Evolutionary conservation across 495 filamentous ascomycete species (phyloP), one percentile per base, ranked within the genome.

Genomic region (Entonaema liquescens): DNA sequence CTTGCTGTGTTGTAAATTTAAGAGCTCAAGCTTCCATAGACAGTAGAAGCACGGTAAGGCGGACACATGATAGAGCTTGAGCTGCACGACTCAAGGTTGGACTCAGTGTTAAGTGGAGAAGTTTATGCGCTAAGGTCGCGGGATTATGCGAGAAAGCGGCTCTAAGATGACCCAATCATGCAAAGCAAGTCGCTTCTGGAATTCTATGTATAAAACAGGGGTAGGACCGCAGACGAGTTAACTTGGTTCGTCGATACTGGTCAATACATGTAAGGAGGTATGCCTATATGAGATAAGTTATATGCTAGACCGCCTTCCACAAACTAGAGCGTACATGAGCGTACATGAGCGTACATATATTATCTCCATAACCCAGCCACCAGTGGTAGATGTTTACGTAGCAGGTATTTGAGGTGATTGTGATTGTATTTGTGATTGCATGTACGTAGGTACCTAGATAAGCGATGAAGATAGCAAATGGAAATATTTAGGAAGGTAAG

Each of bases 71-170:
- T 57, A 65, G 55, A 47, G 19, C 8, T 47, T 9, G 17, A 47
- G 42, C 19, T 47, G 42, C 58, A 33, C 31, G 62, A 63, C 38
- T 38, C 36, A 12, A 59, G 25, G 44, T 29, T 54, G 19, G 44
- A 11, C n/a, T n/a, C n/a, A n/a, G n/a, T n/a, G n/a, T n/a, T 33
- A 1, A 9, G 69, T 72, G 69, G 69, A 40, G 63, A 64, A 50
- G 35, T 52, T 73, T 57, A 73, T 73, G 70, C 70, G 50, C 57
- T 68, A 62, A 68, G 59, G 61, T 68, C 50, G 70, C 50, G 70
- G 42, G 56, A 68, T 59, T 65, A 73, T 73, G 70, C 65, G 49
- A 60, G 55, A 61, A 62, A 61, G 64, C 59, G 64, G 60, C 63
- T 67, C 60, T 68, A 42, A 58, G 36, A 47, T 26, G 44, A 59